A percentile compares a stretch with the other conserved stretches of the same genome.
Evolutionary conservation across 306 rosid species (phyloP).

Genomic region (Acacia confusa): DNA sequence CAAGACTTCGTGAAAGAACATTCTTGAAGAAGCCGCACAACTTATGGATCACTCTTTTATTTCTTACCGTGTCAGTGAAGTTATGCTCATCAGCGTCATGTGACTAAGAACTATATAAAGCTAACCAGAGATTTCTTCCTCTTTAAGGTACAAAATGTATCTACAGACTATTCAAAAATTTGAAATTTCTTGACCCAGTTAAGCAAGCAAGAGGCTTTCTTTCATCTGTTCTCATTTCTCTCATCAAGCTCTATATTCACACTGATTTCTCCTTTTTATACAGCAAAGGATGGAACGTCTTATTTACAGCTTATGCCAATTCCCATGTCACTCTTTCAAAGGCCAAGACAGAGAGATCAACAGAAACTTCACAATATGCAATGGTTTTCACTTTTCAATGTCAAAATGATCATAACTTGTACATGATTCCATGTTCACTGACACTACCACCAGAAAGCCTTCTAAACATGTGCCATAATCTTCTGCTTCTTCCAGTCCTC

Average conservation of each 20-base stretch:
- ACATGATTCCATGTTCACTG: constrained; percentile 70
- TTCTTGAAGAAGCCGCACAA: not conserved
- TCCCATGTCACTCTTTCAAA: constrained; percentile 32
- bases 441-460: constrained; percentile 73
- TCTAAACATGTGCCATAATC: constrained; percentile 70
- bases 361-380: constrained; percentile 3
- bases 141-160: constrained; percentile 15
- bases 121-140: constrained; percentile 6
- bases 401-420: constrained; percentile 49
- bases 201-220: constrained; percentile 19
- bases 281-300: constrained; percentile 22
- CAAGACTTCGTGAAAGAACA: not conserved
- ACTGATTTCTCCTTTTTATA: constrained; percentile 33
- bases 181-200: constrained; percentile 14
- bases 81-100: not conserved
- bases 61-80: not conserved
- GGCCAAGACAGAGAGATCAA: constrained; percentile 20
- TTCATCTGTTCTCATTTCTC: constrained; percentile 20
- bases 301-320: constrained; percentile 39
- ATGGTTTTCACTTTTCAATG: constrained; percentile 26
- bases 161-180: constrained; percentile 10
- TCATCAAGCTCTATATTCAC: constrained; percentile 35
- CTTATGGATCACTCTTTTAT: not conserved
- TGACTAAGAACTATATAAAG: not conserved
- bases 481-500: constrained; percentile 54